These are phyloP conservation scores for Mycogone perniciosa DNA, from an alignment of 2,329 filamentous ascomycete species.

Conservation along the genomic window DNA sequence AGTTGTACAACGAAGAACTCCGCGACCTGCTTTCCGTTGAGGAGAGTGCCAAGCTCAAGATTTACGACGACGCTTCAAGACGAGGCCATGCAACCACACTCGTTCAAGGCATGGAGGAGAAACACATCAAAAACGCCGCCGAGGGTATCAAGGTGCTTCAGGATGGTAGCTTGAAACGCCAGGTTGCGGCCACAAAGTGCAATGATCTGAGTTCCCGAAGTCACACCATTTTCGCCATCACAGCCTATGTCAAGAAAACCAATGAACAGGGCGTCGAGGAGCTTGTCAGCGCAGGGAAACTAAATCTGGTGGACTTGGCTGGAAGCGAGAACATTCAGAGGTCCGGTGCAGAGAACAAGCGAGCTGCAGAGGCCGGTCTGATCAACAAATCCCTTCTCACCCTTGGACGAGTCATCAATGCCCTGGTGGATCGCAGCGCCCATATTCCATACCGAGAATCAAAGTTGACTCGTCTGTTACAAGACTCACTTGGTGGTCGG, in stretches of 20 bases:
- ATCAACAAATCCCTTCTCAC: constrained; percentile 98
- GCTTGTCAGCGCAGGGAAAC: constrained; percentile 81
- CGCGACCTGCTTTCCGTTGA: constrained; percentile 81
- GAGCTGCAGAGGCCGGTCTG: constrained; percentile 87
- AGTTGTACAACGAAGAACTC: constrained; percentile 96
- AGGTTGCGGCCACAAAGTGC: constrained; percentile 99
- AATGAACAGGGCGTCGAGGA: constrained; percentile 82
- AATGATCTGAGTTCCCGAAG: constrained; percentile 96
- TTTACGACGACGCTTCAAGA: constrained; percentile 84
- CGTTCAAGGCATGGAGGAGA: constrained; percentile 97
- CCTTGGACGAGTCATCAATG: constrained; percentile 93
- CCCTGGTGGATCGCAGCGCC: constrained; percentile 78
- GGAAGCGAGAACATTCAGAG: constrained; percentile 97
- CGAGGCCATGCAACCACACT: constrained; percentile 80
- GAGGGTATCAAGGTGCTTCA: constrained; percentile 87
- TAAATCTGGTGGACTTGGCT: constrained; percentile 93
- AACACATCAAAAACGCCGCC: constrained; percentile 76
- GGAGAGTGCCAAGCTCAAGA: constrained; percentile 82
- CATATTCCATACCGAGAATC: constrained; percentile 94
- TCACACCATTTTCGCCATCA: constrained; percentile 96
- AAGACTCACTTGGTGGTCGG: constrained; percentile 90
- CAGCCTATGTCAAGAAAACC: constrained; percentile 77
- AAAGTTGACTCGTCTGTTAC: constrained; percentile 86
- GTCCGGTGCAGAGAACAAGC: constrained; percentile 96
- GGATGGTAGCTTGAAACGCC: constrained; percentile 83